These are phyloP conservation scores for Galerina marginata DNA, from an alignment of 768 basidiomycete genomes.

Conservation along the genomic window DNA sequence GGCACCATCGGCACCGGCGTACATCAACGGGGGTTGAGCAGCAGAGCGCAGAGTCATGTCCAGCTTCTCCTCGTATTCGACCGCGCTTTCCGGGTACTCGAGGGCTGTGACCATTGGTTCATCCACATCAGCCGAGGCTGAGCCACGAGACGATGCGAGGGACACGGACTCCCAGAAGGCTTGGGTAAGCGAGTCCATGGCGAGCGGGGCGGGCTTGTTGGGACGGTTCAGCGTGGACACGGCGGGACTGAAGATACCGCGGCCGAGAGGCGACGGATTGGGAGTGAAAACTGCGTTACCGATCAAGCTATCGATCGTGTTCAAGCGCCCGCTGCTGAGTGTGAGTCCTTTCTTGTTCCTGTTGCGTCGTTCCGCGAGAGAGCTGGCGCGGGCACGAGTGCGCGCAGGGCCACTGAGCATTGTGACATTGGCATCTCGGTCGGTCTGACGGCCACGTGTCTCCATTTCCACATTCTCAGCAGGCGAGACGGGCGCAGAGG, in stretches of 20 bases:
- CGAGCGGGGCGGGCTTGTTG: constrained; percentile 40
- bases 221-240: constrained; percentile 30
- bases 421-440: constrained; percentile 15
- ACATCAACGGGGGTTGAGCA: constrained; percentile 41
- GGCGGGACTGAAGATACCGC: constrained; percentile 35
- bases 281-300: constrained; percentile 19
- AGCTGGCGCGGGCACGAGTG: constrained; percentile 25
- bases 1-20: constrained; percentile 44
- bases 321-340: constrained; percentile 10
- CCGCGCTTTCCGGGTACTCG: constrained; percentile 37
- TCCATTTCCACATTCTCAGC: constrained; percentile 19
- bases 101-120: constrained; percentile 39
- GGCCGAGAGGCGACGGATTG: constrained; percentile 34
- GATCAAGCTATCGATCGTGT: constrained; percentile 7
- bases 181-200: constrained; percentile 39
- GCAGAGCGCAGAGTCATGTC: constrained; percentile 30
- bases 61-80: constrained; percentile 34
- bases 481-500: constrained; percentile 37
- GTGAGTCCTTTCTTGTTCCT: constrained; percentile 29
- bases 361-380: constrained; percentile 22
- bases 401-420: constrained; percentile 20
- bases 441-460: constrained; percentile 23
- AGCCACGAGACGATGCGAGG: constrained; percentile 27
- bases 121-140: constrained; percentile 23
- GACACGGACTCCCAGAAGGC: constrained; percentile 54